Conservation (phyloP, 805 yeast genomes). For the Saturnispora mendoncae region DNA sequence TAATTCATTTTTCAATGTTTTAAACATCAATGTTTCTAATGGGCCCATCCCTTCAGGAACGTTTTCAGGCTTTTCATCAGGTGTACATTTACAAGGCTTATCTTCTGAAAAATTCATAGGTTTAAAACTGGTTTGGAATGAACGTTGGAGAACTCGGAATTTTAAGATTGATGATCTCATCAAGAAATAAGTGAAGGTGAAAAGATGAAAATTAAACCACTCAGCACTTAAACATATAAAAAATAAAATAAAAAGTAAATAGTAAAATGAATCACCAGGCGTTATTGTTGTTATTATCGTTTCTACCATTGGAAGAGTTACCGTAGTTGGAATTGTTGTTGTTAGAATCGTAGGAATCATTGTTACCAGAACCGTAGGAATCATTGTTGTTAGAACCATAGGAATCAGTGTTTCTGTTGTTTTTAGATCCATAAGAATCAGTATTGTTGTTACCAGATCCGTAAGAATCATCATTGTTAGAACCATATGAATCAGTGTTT, state of each 20-base stretch:
- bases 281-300: constrained; percentile 19
- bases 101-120: constrained; percentile 1
- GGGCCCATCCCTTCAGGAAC: constrained; percentile 26
- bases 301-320: constrained; percentile 22
- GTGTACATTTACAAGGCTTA: constrained; percentile 12
- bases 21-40: constrained; percentile 39
- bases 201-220: background rate
- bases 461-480: no score
- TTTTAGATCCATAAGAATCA: no score
- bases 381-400: no score
- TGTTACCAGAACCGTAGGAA: constrained; percentile 15
- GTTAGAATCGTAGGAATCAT: constrained; percentile 21
- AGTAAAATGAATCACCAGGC: background rate
- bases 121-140: background rate
- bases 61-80: constrained; percentile 21
- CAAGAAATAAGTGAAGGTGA: background rate
- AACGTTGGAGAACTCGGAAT: background rate
- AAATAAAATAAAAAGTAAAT: background rate
- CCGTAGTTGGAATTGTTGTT: constrained; percentile 17
- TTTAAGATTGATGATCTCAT: background rate
- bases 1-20: constrained; percentile 34
- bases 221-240: background rate
- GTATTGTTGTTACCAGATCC: no score
- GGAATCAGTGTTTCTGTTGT: no score
- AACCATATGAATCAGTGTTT: no score